Conservation (phyloP, 1,284 basidiomycete species). For the Amylostereum areolatum region DNA sequence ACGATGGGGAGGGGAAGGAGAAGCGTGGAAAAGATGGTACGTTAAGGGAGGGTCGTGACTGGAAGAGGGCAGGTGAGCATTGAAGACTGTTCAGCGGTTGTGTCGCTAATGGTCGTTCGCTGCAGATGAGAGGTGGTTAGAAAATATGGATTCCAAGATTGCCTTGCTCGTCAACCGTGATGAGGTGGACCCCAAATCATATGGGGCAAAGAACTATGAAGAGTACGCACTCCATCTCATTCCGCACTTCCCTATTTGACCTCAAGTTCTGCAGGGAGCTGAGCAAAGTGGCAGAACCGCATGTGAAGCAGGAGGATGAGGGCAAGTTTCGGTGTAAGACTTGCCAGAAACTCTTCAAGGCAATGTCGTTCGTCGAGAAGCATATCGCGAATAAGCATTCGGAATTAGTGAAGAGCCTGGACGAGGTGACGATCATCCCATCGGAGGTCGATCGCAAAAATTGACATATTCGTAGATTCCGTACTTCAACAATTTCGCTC, state of each 20-base stretch:
- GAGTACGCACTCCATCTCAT: slow-evolving; percentile 54
- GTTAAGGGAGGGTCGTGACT: slow-evolving; percentile 44
- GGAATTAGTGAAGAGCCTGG: slow-evolving; percentile 72
- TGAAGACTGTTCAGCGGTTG: slow-evolving; percentile 7
- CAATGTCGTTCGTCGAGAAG: slow-evolving; percentile 92
- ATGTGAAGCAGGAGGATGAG: slow-evolving; percentile 91
- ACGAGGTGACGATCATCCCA: slow-evolving; percentile 47
- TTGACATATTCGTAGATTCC: slow-evolving; percentile 47
- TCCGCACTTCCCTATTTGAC: slow-evolving; percentile 5
- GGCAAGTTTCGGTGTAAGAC: slow-evolving; percentile 93
- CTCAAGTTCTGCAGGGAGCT: slow-evolving; percentile 55
- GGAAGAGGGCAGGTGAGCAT: slow-evolving; percentile 62
- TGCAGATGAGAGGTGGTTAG: slow-evolving; percentile 81
- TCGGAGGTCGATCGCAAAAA: neutral
- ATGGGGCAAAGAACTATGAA: slow-evolving; percentile 84
- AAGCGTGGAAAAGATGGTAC: slow-evolving; percentile 33
- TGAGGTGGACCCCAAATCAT: slow-evolving; percentile 76
- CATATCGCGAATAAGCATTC: slow-evolving; percentile 87
- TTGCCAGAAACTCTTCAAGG: slow-evolving; percentile 94
- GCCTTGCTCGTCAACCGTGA: slow-evolving; percentile 71
- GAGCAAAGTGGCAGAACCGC: slow-evolving; percentile 66
- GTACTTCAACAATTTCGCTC: slow-evolving; percentile 89
- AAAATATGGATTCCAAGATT: slow-evolving; percentile 80
- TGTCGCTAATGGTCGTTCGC: slow-evolving; percentile 7
- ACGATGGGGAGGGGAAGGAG: slow-evolving; percentile 15